phyloP scores from a whole-genome alignment of 2,329 filamentous ascomycete genomes.

The Botrytis pseudocinerea region DNA sequence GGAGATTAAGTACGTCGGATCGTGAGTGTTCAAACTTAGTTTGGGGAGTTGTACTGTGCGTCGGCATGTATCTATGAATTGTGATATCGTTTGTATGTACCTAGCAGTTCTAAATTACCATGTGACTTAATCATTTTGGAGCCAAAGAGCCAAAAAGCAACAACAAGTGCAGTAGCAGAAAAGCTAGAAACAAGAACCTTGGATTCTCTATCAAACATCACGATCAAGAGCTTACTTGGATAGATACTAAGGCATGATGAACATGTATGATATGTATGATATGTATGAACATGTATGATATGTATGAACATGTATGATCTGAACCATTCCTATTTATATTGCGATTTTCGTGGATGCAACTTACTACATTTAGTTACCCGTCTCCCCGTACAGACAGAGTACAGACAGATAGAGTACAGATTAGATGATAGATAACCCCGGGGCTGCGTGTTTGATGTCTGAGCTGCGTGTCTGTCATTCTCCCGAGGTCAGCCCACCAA shows the following conservation, averaged over 20 bases:
- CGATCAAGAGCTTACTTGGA: neutral
- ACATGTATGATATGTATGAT: neutral
- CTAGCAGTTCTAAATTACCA: conserved; percentile 4
- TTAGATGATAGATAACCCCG: neutral
- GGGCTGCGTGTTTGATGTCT: neutral
- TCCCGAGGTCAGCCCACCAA: neutral
- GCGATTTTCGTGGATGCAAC: neutral
- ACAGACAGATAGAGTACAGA: neutral
- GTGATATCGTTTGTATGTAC: neutral
- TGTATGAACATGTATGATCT: neutral
- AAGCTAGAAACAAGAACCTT: neutral
- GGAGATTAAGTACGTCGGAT: conserved; percentile 11
- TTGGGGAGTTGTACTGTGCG: neutral
- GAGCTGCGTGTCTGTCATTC: neutral
- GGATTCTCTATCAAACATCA: neutral
- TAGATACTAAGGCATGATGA: neutral
- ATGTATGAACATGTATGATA: neutral
- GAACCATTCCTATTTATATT: neutral
- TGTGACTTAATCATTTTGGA: neutral
- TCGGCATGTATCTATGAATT: neutral
- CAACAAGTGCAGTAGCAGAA: neutral
- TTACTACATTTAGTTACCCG: neutral
- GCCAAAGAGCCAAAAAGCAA: neutral
- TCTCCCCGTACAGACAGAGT: neutral
- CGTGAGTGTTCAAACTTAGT: neutral